Percentiles rank a stretch among this genome's conserved stretches.
These are phyloP conservation scores for Castanea mollissima DNA, from an alignment of 306 rosid species.

Conservation along the genomic window DNA sequence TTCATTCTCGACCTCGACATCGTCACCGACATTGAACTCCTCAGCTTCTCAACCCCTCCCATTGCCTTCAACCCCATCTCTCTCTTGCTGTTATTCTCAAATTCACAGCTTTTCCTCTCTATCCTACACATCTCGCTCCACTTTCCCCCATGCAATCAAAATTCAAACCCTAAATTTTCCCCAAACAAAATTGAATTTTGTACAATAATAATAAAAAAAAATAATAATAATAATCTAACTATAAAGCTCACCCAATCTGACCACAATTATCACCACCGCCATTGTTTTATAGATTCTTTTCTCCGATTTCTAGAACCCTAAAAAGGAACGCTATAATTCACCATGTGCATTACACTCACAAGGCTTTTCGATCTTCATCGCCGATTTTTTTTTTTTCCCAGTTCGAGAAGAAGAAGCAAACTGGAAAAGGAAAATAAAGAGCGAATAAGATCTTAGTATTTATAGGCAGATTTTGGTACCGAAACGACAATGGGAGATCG, in stretches of 20 bases:
- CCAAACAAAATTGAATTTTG: neutral
- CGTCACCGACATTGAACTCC: conserved; percentile 42
- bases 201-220: too few relatives aligned
- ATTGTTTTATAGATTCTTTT: neutral
- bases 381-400: too few relatives aligned
- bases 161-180: conserved; percentile 11
- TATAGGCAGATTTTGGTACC: neutral
- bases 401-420: neutral
- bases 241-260: neutral
- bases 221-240: neutral
- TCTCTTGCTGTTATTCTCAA: conserved; percentile 38
- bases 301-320: neutral
- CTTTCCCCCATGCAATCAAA: conserved; percentile 15
- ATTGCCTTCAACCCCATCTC: conserved; percentile 69
- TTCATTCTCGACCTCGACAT: conserved; percentile 67
- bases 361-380: neutral
- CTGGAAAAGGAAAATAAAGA: neutral
- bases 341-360: conserved; percentile 20
- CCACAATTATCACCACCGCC: neutral
- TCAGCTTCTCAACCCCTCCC: conserved; percentile 58
- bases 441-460: conserved; percentile 4
- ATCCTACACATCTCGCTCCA: conserved; percentile 53
- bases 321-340: neutral
- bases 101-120: conserved; percentile 38
- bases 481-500: neutral